Evolutionary conservation across 441 rosid genomes (phyloP).

Genomic region (Populus tomentosa): DNA sequence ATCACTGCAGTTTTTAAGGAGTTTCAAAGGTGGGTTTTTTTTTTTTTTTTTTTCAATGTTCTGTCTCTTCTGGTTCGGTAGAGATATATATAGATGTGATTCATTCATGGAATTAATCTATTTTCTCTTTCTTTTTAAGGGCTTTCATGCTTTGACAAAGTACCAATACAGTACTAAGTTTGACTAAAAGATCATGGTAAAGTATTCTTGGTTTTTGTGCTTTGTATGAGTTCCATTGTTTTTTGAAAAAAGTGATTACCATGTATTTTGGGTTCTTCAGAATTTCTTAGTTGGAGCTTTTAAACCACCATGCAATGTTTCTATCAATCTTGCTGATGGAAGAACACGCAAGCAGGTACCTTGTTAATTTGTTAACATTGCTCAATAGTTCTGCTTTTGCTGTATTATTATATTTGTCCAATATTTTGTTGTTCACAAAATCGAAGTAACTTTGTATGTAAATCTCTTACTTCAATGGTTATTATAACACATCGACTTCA

Average conservation of each 20-base stretch:
- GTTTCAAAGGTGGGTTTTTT: not conserved
- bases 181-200: slow-evolving; percentile 8
- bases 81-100: not conserved
- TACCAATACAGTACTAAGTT: not conserved
- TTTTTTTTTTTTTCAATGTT: not conserved
- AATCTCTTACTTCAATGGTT: too few species aligned
- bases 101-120: not conserved
- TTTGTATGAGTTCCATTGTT: not conserved
- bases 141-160: not conserved
- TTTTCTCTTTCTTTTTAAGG: not conserved
- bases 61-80: not conserved
- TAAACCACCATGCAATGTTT: slow-evolving; percentile 76
- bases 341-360: slow-evolving; percentile 83
- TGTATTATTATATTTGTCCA: not conserved
- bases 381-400: not conserved
- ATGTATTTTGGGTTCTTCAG: slow-evolving; percentile 28
- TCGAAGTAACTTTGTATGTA: not conserved
- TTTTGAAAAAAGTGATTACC: not conserved
- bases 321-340: slow-evolving; percentile 66
- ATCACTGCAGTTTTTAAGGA: not conserved
- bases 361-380: not conserved
- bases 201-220: not conserved
- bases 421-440: not conserved
- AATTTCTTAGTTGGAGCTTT: slow-evolving; percentile 93
- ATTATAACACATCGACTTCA: too few species aligned